Conservation (phyloP, 345 rosid genomes). For the Citrus trifoliata region DNA sequence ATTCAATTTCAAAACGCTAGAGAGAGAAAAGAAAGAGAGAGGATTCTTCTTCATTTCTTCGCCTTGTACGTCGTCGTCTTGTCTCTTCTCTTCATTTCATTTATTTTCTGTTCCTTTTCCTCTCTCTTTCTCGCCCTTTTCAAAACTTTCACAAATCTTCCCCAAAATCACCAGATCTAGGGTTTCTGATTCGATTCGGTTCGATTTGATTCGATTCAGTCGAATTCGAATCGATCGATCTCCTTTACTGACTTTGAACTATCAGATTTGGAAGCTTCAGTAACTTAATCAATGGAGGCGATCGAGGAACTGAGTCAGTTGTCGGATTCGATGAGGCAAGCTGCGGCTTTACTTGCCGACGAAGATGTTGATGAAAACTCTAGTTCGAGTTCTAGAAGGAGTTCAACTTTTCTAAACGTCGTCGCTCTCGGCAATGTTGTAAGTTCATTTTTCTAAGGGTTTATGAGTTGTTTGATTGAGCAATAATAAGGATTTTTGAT, state of each 20-base stretch:
- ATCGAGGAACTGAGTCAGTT: conserved; percentile 83
- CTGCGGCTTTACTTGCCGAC: conserved; percentile 73
- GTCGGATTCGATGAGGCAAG: conserved; percentile 83
- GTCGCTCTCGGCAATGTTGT: conserved; percentile 93
- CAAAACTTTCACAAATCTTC: background rate
- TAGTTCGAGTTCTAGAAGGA: conserved; percentile 42
- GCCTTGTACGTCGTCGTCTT: background rate
- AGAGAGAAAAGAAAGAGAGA: conserved; percentile 5
- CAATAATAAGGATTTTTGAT: background rate
- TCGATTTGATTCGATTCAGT: background rate
- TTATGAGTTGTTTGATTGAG: background rate
- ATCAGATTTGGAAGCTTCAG: background rate
- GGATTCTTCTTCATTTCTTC: background rate
- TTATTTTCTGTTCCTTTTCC: background rate
- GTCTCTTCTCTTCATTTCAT: background rate
- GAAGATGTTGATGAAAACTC: conserved; percentile 87
- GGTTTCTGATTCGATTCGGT: background rate
- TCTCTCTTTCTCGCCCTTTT: background rate
- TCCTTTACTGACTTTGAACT: background rate
- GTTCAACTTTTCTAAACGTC: conserved; percentile 77
- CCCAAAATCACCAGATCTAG: background rate
- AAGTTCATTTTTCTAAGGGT: conserved; percentile 28
- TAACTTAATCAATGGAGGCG: conserved; percentile 60
- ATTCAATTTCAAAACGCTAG: background rate
- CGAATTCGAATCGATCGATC: background rate